Evolutionary conservation across 352 stramenopile species (phyloP).

Genomic region (Aphanomyces stellatus): DNA sequence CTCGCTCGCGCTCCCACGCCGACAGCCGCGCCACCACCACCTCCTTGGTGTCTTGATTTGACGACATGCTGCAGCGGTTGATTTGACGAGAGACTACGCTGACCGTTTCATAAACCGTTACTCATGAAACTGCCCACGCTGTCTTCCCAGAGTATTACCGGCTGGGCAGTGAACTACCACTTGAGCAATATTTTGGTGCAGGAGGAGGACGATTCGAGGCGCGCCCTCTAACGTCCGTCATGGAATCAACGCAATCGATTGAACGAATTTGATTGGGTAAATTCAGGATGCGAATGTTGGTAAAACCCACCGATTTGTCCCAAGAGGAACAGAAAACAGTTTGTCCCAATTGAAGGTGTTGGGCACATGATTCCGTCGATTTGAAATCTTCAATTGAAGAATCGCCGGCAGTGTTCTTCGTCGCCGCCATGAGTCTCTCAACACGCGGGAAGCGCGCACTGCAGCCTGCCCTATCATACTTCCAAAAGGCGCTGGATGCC

Average conservation of each 20-base stretch:
- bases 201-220: no score
- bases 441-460: slow-evolving; percentile 16
- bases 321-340: background rate
- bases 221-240: no score
- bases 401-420: background rate
- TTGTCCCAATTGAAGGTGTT: background rate
- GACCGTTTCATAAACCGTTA: no score
- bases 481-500: slow-evolving; percentile 15
- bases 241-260: no score
- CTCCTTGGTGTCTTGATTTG: background rate
- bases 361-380: no score
- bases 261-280: background rate
- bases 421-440: slow-evolving; percentile 16
- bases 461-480: slow-evolving; percentile 21
- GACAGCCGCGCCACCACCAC: background rate
- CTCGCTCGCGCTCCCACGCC: background rate
- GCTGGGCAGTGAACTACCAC: no score
- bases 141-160: no score
- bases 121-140: no score
- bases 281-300: background rate
- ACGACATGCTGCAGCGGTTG: background rate
- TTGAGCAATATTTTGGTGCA: no score
- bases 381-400: background rate
- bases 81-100: no score
- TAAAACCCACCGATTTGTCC: background rate